Evolutionary conservation across 106 monocot species (phyloP), one percentile per base, ranked within the genome.

Genomic region (Cymbidium sinense): DNA sequence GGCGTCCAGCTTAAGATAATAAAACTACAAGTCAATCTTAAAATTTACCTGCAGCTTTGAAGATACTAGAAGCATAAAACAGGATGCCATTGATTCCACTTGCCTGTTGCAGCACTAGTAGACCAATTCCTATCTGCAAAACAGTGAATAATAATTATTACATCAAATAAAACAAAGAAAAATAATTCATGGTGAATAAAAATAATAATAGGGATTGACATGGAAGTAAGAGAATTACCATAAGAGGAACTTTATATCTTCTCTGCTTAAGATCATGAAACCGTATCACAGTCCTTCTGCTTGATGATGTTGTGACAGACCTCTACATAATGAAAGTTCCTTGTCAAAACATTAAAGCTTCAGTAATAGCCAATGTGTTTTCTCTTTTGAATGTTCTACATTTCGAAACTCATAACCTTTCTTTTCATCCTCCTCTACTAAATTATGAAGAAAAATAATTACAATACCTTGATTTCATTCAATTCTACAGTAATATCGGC

Each of bases 61-160:
- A 96, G 43, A 96, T 96, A 73, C 76, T 96, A 73, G 87, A 70
- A 13, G 96, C 96, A 86, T 96, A 96, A 88, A 96, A 96, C 23
- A 96, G 43, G 76, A 96, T 85, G 30, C 83, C 96, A 84, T 96
- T 96, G 75, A 96, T 93, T 83, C 96, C 93, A 85, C 88, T 89
- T 41, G 89, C 75, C 78, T 96, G 93, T 78, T 96, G 93, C 39
- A 91, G 72, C 36, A 89, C 88, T 70, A 96, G 89, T 27, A 96
- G 85, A 71, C 93, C 86, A 85, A 90, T 93, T 82, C 96, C 96
- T 75, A 96, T 83, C 96, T 96, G 83, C 76, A 90, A 0, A 36
- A 64, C 70, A 81, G 65, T 61, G 82, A 19, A 61, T 37, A 21
- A 64, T 20, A 62, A 62, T 71, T 33, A 54, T 64, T 52, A 27